phyloP scores from a whole-genome alignment of 2,329 filamentous ascomycete species.

The Podosphaera leucotricha region DNA sequence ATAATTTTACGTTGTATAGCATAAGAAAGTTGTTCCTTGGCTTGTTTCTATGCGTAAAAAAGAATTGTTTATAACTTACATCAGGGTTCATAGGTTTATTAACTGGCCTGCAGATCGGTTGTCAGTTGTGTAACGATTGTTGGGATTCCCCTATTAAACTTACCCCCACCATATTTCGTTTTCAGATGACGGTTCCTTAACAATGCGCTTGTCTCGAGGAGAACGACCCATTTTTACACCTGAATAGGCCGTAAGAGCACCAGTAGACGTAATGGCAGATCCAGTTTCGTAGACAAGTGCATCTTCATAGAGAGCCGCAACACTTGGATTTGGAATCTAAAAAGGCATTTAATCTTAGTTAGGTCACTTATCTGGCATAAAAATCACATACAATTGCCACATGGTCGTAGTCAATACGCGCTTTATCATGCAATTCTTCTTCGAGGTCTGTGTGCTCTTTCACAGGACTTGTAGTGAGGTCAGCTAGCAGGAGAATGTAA shows the following conservation, averaged over 20 bases:
- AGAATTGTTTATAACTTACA: conserved; percentile 45
- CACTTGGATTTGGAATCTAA: conserved; percentile 58
- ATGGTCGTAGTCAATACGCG: conserved; percentile 97
- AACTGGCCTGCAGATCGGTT: conserved; percentile 32
- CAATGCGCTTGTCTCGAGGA: conserved; percentile 90
- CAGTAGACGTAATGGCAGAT: conserved; percentile 86
- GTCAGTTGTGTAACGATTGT: background rate
- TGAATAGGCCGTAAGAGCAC: conserved; percentile 90
- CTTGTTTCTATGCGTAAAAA: no score
- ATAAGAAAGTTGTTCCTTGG: no score
- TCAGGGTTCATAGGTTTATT: conserved; percentile 98
- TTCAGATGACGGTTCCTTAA: conserved; percentile 73
- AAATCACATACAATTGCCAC: conserved; percentile 69
- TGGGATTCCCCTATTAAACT: background rate
- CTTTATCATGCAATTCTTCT: conserved; percentile 89
- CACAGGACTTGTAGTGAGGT: conserved; percentile 33
- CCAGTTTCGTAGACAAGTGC: conserved; percentile 94
- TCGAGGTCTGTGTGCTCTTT: conserved; percentile 89
- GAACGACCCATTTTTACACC: conserved; percentile 96
- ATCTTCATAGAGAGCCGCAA: conserved; percentile 95
- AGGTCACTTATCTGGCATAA: conserved; percentile 1
- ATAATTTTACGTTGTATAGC: no score
- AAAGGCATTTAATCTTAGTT: background rate
- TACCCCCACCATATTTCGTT: conserved; percentile 88
- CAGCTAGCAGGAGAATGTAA: background rate